These are phyloP conservation scores for Isatis lusitanica DNA, from an alignment of 441 rosid genomes.

Conservation along the genomic window DNA sequence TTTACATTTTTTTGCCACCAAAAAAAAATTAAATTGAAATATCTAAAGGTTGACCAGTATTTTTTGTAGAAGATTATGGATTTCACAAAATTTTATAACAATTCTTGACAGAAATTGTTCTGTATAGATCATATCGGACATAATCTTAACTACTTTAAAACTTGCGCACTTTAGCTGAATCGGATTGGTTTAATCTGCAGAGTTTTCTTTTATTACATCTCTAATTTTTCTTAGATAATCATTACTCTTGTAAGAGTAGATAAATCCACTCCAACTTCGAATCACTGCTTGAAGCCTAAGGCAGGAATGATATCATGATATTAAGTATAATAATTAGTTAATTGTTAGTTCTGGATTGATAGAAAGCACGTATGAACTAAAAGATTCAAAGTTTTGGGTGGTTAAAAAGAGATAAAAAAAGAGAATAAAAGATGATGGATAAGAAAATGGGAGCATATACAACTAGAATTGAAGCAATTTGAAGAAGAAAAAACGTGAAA, in stretches of 20 bases:
- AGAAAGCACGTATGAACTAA: not conserved
- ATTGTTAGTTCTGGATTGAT: not conserved
- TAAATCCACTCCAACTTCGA: not conserved
- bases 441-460: not conserved
- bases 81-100: not conserved
- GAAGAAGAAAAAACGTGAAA: slow-evolving; percentile 6
- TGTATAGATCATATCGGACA: not conserved
- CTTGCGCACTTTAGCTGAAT: not conserved
- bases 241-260: no score
- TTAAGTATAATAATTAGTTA: not conserved
- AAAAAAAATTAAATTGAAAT: no score
- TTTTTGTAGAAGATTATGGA: not conserved
- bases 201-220: not conserved
- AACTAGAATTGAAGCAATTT: not conserved
- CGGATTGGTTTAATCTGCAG: not conserved
- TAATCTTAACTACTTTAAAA: not conserved
- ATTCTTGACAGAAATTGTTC: not conserved
- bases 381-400: not conserved
- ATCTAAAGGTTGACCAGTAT: no score
- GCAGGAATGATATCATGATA: slow-evolving; percentile 2
- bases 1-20: no score
- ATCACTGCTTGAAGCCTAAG: not conserved
- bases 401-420: not conserved
- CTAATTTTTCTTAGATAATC: not conserved
- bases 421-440: not conserved